Evolutionary conservation across 495 filamentous ascomycete species (phyloP), one percentile per base, ranked within the genome.

Genomic region (Amniculicola lignicola): DNA sequence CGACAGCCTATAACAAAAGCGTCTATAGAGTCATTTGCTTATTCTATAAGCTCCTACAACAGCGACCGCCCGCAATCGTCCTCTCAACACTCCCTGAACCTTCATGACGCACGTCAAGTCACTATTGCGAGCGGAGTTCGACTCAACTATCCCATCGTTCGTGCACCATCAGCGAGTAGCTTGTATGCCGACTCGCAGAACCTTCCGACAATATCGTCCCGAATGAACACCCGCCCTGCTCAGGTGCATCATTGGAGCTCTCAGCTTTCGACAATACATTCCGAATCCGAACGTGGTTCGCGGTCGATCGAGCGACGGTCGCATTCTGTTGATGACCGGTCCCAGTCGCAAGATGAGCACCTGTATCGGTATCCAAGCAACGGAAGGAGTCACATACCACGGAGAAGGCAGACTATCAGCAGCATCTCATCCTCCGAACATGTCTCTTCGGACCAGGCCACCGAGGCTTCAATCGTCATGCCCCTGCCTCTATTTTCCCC

Each of bases 181-280:
- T 66, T 68, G 28, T 64, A 40, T 50, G 63, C 66, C 53, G 63
- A 49, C 55, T 69, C 47, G 33, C 64, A 51, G 46, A 40, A 25
- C 24, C 51, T 52, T 52, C 68, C 59, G 44, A 60, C 45, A 24
- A 65, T 62, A n/a, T 51, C 61, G 25, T 48, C 60, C 54, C 66
- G 63, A 54, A 68, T 68, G 66, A 66, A 59, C 54, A 47, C 50
- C 28, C 57, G 49, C 48, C 23, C 57, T 41, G 51, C 49, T 9
- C 64, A 62, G 37, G 54, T 55, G 48, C 64, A 61, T 40, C 64
- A 63, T 15, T 61, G 68, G 61, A 70, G 57, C 53, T 67, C 65
- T 40, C 54, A 65, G 46, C 63, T 72, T 31, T 71, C 69, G 47
- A 72, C 70, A 22, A 72, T 72, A 50, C 57, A 59, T 16, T 71